Percentiles rank a stretch among this genome's conserved stretches.
These are phyloP conservation scores for Hippophae gyantsensis DNA, from an alignment of 306 rosid species.

Conservation along the genomic window DNA sequence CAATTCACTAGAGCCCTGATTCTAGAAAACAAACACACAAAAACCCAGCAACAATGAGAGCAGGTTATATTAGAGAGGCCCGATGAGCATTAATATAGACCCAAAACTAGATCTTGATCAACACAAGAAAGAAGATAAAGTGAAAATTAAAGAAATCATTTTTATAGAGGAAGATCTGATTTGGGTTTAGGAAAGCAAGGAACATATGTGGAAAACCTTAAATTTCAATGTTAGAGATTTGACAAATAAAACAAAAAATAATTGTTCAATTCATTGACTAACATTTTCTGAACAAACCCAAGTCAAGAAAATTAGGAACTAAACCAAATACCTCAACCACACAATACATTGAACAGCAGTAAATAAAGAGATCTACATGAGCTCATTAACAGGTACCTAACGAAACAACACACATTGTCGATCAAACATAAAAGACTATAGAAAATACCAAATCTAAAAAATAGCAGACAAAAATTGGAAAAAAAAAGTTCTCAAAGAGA, in stretches of 20 bases:
- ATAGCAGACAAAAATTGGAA: background rate
- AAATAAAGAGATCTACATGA: conserved; percentile 49
- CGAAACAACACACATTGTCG: no score
- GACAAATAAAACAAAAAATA: no score
- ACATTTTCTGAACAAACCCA: conserved; percentile 19
- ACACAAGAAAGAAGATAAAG: conserved; percentile 2
- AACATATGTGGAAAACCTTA: no score
- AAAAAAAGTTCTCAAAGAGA: background rate
- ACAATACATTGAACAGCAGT: conserved; percentile 23
- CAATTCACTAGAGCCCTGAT: no score
- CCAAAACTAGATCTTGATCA: conserved; percentile 38
- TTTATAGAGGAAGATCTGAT: conserved; percentile 20
- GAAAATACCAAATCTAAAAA: background rate
- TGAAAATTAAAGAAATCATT: background rate
- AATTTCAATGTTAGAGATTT: no score
- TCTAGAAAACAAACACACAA: background rate
- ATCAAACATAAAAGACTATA: no score
- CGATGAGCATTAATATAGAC: background rate
- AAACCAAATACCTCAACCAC: conserved; percentile 8
- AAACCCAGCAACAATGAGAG: conserved; percentile 1
- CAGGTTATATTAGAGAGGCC: background rate
- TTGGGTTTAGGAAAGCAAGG: no score
- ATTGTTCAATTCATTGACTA: background rate
- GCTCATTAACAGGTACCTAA: conserved; percentile 1
- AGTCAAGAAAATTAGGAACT: conserved; percentile 16